Evolutionary conservation across 1,284 basidiomycete genomes (phyloP).

Genomic region (Ustilago esculenta): DNA sequence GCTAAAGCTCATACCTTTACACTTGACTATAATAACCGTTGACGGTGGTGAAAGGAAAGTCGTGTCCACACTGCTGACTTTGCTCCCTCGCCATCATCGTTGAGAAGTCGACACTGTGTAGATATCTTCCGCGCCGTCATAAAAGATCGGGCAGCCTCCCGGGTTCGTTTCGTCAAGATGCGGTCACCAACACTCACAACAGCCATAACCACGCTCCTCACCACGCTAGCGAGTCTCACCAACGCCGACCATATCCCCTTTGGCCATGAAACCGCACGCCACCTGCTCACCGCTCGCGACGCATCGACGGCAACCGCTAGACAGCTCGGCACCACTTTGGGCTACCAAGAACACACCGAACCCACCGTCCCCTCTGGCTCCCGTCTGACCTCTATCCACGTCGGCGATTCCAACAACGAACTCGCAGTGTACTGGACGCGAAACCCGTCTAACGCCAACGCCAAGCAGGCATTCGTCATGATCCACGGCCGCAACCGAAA

Average conservation of each 20-base stretch:
- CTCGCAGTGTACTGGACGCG: constrained; percentile 55
- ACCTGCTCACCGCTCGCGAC: constrained; percentile 22
- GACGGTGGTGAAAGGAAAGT: too few species aligned
- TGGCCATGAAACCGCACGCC: constrained; percentile 1
- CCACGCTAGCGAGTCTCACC: not conserved
- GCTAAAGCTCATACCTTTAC: too few species aligned
- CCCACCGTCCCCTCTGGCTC: constrained; percentile 50
- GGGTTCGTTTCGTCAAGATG: not conserved
- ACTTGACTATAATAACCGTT: too few species aligned
- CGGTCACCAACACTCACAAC: not conserved
- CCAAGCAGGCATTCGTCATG: constrained; percentile 60
- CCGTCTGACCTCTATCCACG: constrained; percentile 34
- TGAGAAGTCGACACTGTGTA: too few species aligned
- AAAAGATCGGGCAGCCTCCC: too few species aligned
- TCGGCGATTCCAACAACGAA: constrained; percentile 29
- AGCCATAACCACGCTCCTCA: constrained; percentile 5
- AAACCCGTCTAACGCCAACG: constrained; percentile 24
- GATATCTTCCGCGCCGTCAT: too few species aligned
- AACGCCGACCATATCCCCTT: constrained; percentile 14
- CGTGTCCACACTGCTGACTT: too few species aligned
- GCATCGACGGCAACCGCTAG: constrained; percentile 37
- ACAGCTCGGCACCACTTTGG: constrained; percentile 21
- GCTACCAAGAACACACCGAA: constrained; percentile 37
- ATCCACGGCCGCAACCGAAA: constrained; percentile 62
- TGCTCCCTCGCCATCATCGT: too few species aligned